A percentile compares a stretch with the other conserved stretches of the same genome.
phyloP scores from a whole-genome alignment of 2,329 filamentous ascomycete genomes.

The Aspergillus quadrilineatus region DNA sequence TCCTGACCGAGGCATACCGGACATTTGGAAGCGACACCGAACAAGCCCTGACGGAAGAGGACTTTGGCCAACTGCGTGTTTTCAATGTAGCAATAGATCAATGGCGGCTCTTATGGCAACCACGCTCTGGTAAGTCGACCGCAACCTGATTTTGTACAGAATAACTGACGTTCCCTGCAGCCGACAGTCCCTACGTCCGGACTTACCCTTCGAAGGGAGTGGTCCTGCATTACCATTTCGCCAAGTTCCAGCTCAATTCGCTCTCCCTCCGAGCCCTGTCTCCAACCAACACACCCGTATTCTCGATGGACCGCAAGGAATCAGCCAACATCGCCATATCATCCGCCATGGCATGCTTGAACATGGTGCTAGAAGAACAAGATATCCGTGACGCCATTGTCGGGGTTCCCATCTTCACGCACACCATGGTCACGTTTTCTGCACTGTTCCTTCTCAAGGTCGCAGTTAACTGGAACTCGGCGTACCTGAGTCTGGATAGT shows the following conservation, averaged over 20 bases:
- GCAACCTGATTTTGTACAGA: background rate
- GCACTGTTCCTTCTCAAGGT: conserved; percentile 48
- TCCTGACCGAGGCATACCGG: conserved; percentile 49
- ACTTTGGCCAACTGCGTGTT: conserved; percentile 40
- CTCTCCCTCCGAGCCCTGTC: conserved; percentile 43
- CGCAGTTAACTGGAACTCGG: conserved; percentile 45
- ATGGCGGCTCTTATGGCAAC: conserved; percentile 44
- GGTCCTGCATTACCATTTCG: conserved; percentile 55
- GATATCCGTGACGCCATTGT: conserved; percentile 51
- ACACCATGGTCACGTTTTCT: conserved; percentile 49
- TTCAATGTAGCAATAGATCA: conserved; percentile 40
- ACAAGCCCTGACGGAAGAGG: conserved; percentile 44
- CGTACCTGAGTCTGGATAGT: conserved; percentile 41
- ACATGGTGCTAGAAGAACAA: conserved; percentile 49
- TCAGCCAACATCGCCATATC: conserved; percentile 48
- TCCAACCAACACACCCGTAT: conserved; percentile 42
- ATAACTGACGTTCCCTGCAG: conserved; percentile 16
- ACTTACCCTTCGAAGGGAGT: conserved; percentile 53
- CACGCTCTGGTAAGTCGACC: conserved; percentile 40
- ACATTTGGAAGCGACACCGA: conserved; percentile 53
- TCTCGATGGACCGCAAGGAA: conserved; percentile 47
- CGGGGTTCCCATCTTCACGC: conserved; percentile 49
- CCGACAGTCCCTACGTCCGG: conserved; percentile 48
- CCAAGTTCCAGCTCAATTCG: conserved; percentile 54
- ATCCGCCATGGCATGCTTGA: conserved; percentile 49